Evolutionary conservation across 108 stramenopile species (phyloP).

Genomic region (Asterionellopsis glacialis): DNA sequence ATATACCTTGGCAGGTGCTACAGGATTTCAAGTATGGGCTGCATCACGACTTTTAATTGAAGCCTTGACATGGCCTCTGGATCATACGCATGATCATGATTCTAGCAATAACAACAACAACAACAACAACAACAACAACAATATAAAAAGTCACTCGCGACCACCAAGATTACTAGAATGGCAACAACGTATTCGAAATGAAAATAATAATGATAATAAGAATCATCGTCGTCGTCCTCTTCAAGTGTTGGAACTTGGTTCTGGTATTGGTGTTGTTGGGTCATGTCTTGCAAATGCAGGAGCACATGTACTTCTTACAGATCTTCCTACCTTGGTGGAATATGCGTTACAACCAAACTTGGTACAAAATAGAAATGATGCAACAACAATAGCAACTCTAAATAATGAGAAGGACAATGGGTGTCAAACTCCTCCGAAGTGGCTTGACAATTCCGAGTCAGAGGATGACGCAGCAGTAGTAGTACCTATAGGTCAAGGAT

Average conservation of each 20-base stretch:
- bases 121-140: too few species aligned
- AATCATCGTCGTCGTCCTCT: not conserved
- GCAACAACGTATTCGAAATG: conserved; percentile 14
- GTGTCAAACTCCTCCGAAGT: conserved; percentile 21
- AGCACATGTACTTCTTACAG: conserved; percentile 49
- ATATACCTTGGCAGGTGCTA: conserved; percentile 58
- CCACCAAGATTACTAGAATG: conserved; percentile 13
- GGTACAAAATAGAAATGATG: conserved; percentile 21
- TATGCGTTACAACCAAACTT: conserved; percentile 49
- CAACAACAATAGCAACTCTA: too few species aligned
- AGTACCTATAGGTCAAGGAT: conserved; percentile 51
- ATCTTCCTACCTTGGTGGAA: conserved; percentile 58
- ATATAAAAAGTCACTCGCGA: too few species aligned
- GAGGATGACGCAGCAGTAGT: conserved; percentile 1
- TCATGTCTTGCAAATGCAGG: conserved; percentile 33
- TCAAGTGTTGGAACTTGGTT: conserved; percentile 48
- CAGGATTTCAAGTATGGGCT: conserved; percentile 69
- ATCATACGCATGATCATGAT: not conserved
- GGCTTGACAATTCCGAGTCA: not conserved
- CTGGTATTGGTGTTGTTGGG: conserved; percentile 65
- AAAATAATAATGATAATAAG: conserved; percentile 4
- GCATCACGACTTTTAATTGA: conserved; percentile 59
- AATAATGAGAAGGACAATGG: conserved; percentile 3
- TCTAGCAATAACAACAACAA: too few species aligned
- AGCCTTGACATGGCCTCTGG: conserved; percentile 28